Conservation (phyloP, 2,329 filamentous ascomycete species). For the Xylaria hypoxylon region DNA sequence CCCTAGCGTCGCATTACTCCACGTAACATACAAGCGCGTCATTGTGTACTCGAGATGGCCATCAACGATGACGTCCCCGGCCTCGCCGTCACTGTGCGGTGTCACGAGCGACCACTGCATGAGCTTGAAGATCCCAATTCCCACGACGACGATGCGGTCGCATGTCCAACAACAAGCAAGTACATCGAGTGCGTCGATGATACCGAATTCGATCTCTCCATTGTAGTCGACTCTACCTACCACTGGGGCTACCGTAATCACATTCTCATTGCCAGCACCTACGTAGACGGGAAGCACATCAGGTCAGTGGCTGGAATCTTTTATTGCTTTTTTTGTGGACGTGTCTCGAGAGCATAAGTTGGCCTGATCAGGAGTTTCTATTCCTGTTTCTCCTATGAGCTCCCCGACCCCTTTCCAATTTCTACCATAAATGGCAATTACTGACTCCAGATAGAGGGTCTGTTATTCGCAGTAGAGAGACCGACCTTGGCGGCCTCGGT, state of each 20-base stretch:
- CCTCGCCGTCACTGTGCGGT: slow-evolving; percentile 43
- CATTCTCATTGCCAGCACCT: slow-evolving; percentile 31
- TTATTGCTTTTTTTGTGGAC: no score
- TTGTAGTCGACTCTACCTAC: slow-evolving; percentile 41
- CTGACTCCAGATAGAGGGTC: no score
- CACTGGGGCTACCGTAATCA: slow-evolving; percentile 45
- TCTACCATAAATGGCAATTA: no score
- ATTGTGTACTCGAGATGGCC: slow-evolving; percentile 40
- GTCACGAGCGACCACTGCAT: slow-evolving; percentile 34
- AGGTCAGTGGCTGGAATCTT: no score
- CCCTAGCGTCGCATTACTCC: not conserved
- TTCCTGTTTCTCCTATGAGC: no score
- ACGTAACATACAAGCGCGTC: not conserved
- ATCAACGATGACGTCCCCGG: slow-evolving; percentile 45
- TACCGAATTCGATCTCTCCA: slow-evolving; percentile 43
- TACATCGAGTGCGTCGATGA: slow-evolving; percentile 51
- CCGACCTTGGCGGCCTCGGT: not conserved
- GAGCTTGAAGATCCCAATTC: slow-evolving; percentile 47
- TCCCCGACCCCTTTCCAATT: no score
- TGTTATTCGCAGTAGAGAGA: slow-evolving; percentile 1
- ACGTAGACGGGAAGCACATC: slow-evolving; percentile 45
- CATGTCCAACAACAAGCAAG: slow-evolving; percentile 37
- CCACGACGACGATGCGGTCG: slow-evolving; percentile 13
- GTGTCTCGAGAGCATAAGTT: no score
- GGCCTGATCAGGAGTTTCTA: no score